These are phyloP conservation scores for Fusarium foetens DNA, from an alignment of 2,329 filamentous ascomycete genomes.

Conservation along the genomic window DNA sequence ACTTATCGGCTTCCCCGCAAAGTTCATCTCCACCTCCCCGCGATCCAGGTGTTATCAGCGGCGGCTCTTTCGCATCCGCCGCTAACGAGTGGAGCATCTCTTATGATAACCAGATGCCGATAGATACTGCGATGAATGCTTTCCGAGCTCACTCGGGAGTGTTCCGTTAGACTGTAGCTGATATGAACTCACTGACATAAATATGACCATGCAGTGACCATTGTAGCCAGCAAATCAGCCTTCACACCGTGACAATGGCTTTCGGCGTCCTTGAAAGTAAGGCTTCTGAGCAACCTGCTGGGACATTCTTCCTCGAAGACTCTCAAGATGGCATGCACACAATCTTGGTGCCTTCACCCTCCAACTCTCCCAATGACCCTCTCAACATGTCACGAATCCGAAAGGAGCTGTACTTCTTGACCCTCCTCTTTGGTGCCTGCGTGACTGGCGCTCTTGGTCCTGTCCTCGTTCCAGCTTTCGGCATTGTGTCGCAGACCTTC, in stretches of 20 bases:
- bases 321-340: background rate
- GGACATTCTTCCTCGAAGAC: background rate
- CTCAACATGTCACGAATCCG: background rate
- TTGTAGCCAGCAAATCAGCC: background rate
- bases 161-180: background rate
- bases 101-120: background rate
- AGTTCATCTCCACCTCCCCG: background rate
- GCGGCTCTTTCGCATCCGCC: background rate
- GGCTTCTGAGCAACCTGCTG: background rate
- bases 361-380: background rate
- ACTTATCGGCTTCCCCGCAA: background rate
- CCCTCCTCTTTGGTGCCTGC: constrained; percentile 1
- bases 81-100: background rate
- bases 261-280: background rate
- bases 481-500: background rate
- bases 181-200: background rate
- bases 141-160: background rate
- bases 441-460: background rate
- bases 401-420: constrained; percentile 2
- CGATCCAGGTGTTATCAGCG: background rate
- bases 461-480: background rate
- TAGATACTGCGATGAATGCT: background rate
- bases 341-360: background rate
- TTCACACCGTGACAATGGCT: background rate
- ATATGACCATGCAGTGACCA: background rate